Conservation (phyloP, 2,329 filamentous ascomycete species). For the Ophiosphaerella narmari region DNA sequence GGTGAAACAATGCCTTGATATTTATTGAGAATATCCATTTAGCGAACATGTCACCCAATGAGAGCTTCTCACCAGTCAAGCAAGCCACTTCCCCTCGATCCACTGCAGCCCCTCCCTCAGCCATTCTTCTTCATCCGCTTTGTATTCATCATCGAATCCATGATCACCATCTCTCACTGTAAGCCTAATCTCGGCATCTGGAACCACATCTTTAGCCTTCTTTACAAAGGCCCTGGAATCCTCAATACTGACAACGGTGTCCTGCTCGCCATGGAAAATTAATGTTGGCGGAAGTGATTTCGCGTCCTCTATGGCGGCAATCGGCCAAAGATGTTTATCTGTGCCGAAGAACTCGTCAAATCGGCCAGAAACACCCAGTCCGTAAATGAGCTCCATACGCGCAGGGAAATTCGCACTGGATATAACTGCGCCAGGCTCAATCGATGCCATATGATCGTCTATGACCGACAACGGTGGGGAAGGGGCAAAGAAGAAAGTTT, state of each 20-base stretch:
- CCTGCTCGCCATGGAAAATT: constrained; percentile 38
- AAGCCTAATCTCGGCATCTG: constrained; percentile 22
- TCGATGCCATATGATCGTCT: constrained; percentile 24
- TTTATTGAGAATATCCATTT: too few species aligned
- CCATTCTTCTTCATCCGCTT: constrained; percentile 35
- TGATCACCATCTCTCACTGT: constrained; percentile 29
- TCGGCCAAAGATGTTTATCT: constrained; percentile 30
- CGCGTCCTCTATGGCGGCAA: constrained; percentile 29
- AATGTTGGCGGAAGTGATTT: constrained; percentile 32
- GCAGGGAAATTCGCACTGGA: constrained; percentile 23
- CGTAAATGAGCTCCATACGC: constrained; percentile 19
- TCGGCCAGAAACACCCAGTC: constrained; percentile 23
- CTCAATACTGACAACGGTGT: constrained; percentile 33
- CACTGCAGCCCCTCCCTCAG: constrained; percentile 32
- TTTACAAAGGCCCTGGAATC: constrained; percentile 32
- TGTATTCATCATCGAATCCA: constrained; percentile 36
- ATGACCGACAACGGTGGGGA: constrained; percentile 18
- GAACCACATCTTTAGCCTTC: constrained; percentile 22
- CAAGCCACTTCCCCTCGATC: constrained; percentile 35
- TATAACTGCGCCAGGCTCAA: constrained; percentile 23
- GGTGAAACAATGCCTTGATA: too few species aligned
- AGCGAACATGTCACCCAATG: too few species aligned
- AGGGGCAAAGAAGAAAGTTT: constrained; percentile 4
- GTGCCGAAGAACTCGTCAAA: constrained; percentile 35
- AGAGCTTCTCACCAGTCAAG: too few species aligned